These are phyloP conservation scores for Rhypophila decipiens DNA, from an alignment of 495 filamentous ascomycete species.

Conservation along the genomic window DNA sequence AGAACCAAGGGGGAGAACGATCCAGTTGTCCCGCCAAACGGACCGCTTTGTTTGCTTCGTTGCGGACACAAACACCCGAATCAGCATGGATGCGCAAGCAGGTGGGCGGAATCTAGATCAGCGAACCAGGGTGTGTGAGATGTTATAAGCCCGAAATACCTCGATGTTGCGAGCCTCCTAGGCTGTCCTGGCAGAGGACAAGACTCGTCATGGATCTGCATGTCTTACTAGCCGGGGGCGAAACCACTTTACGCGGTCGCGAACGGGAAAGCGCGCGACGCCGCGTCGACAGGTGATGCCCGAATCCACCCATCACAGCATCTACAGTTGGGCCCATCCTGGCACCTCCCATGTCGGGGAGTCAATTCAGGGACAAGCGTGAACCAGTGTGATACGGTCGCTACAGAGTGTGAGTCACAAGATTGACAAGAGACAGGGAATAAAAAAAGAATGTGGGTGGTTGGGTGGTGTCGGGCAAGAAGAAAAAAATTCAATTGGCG, in stretches of 20 bases:
- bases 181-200: too few species aligned
- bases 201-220: background rate
- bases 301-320: background rate
- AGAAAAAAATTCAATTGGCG: too few species aligned
- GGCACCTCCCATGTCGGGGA: background rate
- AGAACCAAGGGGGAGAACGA: background rate
- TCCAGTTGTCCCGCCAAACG: slow-evolving; percentile 5
- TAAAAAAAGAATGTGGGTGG: slow-evolving; percentile 1
- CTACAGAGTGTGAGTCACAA: background rate
- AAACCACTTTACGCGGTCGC: slow-evolving; percentile 6
- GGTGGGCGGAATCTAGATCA: background rate
- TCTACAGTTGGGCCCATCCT: background rate
- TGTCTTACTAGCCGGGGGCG: background rate
- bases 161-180: too few species aligned
- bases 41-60: slow-evolving; percentile 5
- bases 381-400: background rate
- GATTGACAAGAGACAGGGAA: too few species aligned
- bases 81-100: background rate
- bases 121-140: background rate
- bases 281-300: slow-evolving; percentile 1
- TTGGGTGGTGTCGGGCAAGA: too few species aligned
- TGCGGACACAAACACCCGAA: background rate
- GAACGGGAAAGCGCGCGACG: slow-evolving; percentile 2
- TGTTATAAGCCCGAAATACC: too few species aligned
- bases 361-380: background rate